phyloP scores from a whole-genome alignment of 352 stramenopile genomes.

The Globisporangium barbulae region DNA sequence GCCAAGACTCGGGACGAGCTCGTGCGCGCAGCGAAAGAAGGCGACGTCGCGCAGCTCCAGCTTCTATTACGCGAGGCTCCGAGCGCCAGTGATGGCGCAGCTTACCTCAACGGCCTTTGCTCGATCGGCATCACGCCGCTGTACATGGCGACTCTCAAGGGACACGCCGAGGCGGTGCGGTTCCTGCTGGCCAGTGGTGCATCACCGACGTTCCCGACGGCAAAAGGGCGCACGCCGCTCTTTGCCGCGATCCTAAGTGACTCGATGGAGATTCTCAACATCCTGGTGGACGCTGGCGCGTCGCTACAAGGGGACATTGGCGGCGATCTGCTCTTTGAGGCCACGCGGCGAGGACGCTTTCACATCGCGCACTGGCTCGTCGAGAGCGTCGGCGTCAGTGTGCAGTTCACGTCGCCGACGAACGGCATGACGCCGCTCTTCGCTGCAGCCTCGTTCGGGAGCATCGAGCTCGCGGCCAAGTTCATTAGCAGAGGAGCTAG shows the following conservation, averaged over 20 bases:
- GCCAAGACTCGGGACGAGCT: slow-evolving; percentile 8
- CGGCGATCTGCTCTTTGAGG: slow-evolving; percentile 13
- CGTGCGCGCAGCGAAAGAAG: slow-evolving; percentile 8
- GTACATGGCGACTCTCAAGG: slow-evolving; percentile 15
- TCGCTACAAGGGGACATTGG: background rate
- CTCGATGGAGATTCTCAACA: slow-evolving; percentile 7
- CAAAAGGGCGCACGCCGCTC: slow-evolving; percentile 5
- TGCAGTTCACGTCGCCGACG: slow-evolving; percentile 5
- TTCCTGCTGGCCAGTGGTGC: slow-evolving; percentile 6
- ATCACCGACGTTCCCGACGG: background rate
- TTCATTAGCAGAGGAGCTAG: slow-evolving; percentile 3
- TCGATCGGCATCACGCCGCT: slow-evolving; percentile 13
- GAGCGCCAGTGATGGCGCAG: background rate
- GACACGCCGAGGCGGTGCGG: background rate
- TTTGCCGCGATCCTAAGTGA: slow-evolving; percentile 8
- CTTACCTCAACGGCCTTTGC: slow-evolving; percentile 5
- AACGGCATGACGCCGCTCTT: slow-evolving; percentile 15
- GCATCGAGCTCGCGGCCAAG: slow-evolving; percentile 7
- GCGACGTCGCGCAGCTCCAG: slow-evolving; percentile 2
- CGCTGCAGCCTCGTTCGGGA: slow-evolving; percentile 11
- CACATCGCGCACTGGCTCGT: slow-evolving; percentile 10
- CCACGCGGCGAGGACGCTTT: slow-evolving; percentile 10
- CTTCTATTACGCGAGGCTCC: background rate
- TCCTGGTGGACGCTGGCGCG: slow-evolving; percentile 9
- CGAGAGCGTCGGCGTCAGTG: background rate